Conservation (phyloP, 441 rosid genomes). For the Arabidopsis lyrata region DNA sequence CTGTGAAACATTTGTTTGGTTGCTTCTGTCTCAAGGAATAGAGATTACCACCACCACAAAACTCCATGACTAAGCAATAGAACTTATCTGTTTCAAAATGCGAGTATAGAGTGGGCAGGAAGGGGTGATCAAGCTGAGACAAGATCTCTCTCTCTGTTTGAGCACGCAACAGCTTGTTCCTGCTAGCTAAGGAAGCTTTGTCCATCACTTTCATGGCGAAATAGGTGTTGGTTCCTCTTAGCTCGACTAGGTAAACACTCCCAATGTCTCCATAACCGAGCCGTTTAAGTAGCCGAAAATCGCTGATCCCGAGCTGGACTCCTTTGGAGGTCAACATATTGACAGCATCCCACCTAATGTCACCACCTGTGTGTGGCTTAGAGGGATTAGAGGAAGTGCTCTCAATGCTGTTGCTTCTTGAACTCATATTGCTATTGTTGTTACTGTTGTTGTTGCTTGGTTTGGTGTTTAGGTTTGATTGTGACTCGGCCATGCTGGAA, state of each 20-base stretch:
- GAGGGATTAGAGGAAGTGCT: conserved; percentile 56
- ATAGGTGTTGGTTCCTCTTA: conserved; percentile 64
- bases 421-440: conserved; percentile 40
- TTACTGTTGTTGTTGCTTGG: conserved; percentile 36
- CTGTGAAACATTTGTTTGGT: conserved; percentile 71
- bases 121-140: conserved; percentile 89
- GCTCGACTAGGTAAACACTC: conserved; percentile 79
- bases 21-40: conserved; percentile 92
- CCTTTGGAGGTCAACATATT: conserved; percentile 53
- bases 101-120: conserved; percentile 80
- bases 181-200: conserved; percentile 81
- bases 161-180: conserved; percentile 84
- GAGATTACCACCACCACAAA: conserved; percentile 91
- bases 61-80: conserved; percentile 89
- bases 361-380: conserved; percentile 89
- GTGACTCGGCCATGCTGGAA: conserved; percentile 34
- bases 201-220: conserved; percentile 97
- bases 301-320: conserved; percentile 63
- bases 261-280: conserved; percentile 91
- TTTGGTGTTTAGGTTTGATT: conserved; percentile 39
- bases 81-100: conserved; percentile 86
- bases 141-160: conserved; percentile 92
- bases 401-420: conserved; percentile 68
- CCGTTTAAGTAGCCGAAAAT: conserved; percentile 79
- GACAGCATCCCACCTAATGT: conserved; percentile 81